phyloP scores from a whole-genome alignment of 192 early-diverging fungal genomes.

The Mortierella hygrophila region DNA sequence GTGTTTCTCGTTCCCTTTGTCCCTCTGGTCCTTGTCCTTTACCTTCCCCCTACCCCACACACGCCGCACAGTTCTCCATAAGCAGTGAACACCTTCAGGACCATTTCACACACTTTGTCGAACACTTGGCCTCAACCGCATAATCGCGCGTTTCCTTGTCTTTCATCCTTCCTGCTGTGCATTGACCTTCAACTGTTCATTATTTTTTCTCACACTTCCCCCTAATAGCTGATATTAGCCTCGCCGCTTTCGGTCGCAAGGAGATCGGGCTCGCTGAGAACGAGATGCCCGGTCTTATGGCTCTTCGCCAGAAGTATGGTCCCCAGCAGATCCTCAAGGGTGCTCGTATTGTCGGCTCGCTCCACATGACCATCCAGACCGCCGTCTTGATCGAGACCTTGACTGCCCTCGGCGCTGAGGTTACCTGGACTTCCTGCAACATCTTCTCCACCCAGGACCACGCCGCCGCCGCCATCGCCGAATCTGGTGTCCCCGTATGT shows the following conservation, averaged over 20 bases:
- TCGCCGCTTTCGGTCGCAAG: conserved; percentile 96
- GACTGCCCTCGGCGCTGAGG: conserved; percentile 94
- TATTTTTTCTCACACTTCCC: neutral
- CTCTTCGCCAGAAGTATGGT: conserved; percentile 93
- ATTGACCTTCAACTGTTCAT: neutral
- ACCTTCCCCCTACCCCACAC: neutral
- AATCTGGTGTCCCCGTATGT: conserved; percentile 92
- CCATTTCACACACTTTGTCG: too few relatives aligned
- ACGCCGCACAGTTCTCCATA: neutral
- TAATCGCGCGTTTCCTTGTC: neutral
- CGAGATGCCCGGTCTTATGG: conserved; percentile 99
- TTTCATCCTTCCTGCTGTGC: neutral
- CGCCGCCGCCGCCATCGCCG: conserved; percentile 98
- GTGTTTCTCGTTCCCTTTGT: too few relatives aligned
- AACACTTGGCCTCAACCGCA: too few relatives aligned
- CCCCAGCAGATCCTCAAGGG: conserved; percentile 89
- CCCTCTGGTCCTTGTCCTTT: neutral
- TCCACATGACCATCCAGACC: conserved; percentile 99
- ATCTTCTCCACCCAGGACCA: conserved; percentile 99
- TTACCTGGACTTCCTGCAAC: conserved; percentile 77
- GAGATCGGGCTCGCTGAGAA: conserved; percentile 95
- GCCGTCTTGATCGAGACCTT: conserved; percentile 99
- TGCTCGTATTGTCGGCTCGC: conserved; percentile 96
- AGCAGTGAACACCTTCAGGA: too few relatives aligned
- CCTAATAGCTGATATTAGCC: conserved; percentile 47